These are phyloP conservation scores for Ceratocystis huliohia DNA, from an alignment of 2,329 filamentous ascomycete genomes.

Conservation along the genomic window DNA sequence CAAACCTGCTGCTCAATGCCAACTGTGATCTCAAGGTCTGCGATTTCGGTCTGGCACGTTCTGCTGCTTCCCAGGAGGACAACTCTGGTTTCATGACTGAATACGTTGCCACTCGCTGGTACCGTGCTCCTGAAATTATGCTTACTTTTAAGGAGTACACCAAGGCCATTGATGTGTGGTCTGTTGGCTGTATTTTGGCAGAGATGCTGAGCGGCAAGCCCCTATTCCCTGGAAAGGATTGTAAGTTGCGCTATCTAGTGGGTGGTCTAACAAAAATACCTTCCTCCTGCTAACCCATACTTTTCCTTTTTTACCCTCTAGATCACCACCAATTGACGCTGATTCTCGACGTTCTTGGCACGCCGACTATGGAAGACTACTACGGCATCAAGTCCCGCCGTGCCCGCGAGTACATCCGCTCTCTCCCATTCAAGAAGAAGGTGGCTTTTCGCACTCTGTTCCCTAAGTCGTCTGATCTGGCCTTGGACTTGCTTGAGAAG, in stretches of 20 bases:
- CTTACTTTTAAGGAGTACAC: conserved; percentile 99
- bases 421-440: conserved; percentile 98
- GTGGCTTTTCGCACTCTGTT: conserved; percentile 95
- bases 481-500: conserved; percentile 87
- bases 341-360: conserved; percentile 93
- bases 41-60: conserved; percentile 92
- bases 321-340: conserved; percentile 96
- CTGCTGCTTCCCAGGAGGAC: conserved; percentile 91
- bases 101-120: conserved; percentile 99
- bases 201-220: conserved; percentile 99
- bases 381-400: conserved; percentile 98
- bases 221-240: conserved; percentile 95
- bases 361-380: conserved; percentile 99
- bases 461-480: conserved; percentile 96
- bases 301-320: conserved; percentile 29
- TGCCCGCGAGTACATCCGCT: conserved; percentile 94
- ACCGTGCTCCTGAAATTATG: conserved; percentile 98
- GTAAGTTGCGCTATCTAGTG: conserved; percentile 40
- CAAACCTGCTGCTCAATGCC: conserved; percentile 89
- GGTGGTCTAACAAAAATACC: too few species aligned
- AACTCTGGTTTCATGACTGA: conserved; percentile 99
- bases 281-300: neutral
- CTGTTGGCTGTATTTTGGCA: conserved; percentile 91
- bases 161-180: conserved; percentile 99
- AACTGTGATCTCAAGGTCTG: conserved; percentile 99